Conservation (phyloP, 805 yeast species). For the Kodamaea sagamina region DNA sequence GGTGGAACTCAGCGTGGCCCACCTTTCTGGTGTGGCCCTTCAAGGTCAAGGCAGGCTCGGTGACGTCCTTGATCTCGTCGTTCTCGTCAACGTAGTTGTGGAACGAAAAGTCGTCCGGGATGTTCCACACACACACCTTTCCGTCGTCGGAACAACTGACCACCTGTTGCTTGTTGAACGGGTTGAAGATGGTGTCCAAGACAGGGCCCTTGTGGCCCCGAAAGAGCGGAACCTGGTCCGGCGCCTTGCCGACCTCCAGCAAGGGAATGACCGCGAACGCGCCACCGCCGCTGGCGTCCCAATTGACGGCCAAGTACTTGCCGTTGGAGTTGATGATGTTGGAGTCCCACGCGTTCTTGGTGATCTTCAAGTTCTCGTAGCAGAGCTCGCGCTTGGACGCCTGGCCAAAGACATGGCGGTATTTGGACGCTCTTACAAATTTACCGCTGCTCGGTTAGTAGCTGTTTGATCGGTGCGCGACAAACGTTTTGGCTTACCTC, state of each 20-base stretch:
- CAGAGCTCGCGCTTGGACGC: conserved; percentile 67
- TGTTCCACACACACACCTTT: conserved; percentile 80
- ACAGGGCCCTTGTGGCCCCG: conserved; percentile 96
- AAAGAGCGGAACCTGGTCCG: conserved; percentile 89
- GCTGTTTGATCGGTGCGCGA: not conserved
- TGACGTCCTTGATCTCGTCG: conserved; percentile 64
- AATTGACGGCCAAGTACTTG: conserved; percentile 79
- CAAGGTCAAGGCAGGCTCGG: conserved; percentile 64
- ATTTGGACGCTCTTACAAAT: conserved; percentile 95
- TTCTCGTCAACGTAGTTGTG: conserved; percentile 54
- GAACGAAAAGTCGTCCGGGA: conserved; percentile 80
- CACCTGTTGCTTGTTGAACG: conserved; percentile 69
- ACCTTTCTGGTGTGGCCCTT: conserved; percentile 92
- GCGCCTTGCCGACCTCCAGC: conserved; percentile 84
- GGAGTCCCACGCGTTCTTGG: conserved; percentile 96
- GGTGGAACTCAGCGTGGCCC: conserved; percentile 89
- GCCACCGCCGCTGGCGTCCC: conserved; percentile 97
- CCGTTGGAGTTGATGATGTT: conserved; percentile 87
- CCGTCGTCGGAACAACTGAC: conserved; percentile 34
- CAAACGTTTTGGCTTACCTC: not conserved
- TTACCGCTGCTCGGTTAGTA: conserved; percentile 55
- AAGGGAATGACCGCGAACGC: conserved; percentile 94
- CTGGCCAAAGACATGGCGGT: conserved; percentile 95
- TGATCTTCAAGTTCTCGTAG: conserved; percentile 73
- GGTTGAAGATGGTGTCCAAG: conserved; percentile 93